These are phyloP conservation scores for Starmerella roubikii DNA, from an alignment of 805 yeast species.

Conservation along the genomic window DNA sequence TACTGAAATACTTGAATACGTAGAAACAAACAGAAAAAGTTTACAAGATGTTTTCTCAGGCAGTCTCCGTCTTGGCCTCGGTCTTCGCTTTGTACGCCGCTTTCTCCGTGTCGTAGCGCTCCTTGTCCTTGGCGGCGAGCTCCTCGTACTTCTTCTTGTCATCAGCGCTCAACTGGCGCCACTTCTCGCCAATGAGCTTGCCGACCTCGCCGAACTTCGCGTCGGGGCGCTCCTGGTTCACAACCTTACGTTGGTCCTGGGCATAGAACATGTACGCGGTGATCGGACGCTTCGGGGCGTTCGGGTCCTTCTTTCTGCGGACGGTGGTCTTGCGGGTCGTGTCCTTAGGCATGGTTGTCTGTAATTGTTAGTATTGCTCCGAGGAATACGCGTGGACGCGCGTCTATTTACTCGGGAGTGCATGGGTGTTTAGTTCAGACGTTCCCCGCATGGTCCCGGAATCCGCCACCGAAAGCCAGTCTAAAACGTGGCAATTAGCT, in stretches of 20 bases:
- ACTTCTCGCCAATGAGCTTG: conserved; percentile 83
- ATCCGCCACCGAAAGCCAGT: too few species aligned
- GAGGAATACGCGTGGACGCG: too few species aligned
- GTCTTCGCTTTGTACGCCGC: conserved; percentile 43
- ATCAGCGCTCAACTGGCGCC: conserved; percentile 79
- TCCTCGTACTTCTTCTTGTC: conserved; percentile 83
- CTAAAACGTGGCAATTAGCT: neutral
- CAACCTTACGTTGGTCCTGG: conserved; percentile 90
- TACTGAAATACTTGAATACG: conserved; percentile 3
- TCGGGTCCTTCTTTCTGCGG: conserved; percentile 36
- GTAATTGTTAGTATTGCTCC: conserved; percentile 10
- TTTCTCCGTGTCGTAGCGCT: conserved; percentile 93
- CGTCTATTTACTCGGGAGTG: too few species aligned
- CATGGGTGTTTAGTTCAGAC: too few species aligned
- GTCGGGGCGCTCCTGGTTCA: conserved; percentile 93
- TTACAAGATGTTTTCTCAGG: too few species aligned
- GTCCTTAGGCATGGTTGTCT: conserved; percentile 19
- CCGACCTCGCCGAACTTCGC: conserved; percentile 90
- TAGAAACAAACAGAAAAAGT: too few species aligned
- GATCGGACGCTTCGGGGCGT: conserved; percentile 97
- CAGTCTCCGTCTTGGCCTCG: conserved; percentile 14
- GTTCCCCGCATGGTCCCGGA: too few species aligned
- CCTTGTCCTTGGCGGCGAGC: conserved; percentile 91
- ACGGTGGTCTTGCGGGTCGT: conserved; percentile 16
- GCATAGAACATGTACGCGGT: conserved; percentile 99